Percentiles rank a stretch among this genome's conserved stretches.
Evolutionary conservation across 306 rosid species (phyloP).

Genomic region (Rosa lucieae): DNA sequence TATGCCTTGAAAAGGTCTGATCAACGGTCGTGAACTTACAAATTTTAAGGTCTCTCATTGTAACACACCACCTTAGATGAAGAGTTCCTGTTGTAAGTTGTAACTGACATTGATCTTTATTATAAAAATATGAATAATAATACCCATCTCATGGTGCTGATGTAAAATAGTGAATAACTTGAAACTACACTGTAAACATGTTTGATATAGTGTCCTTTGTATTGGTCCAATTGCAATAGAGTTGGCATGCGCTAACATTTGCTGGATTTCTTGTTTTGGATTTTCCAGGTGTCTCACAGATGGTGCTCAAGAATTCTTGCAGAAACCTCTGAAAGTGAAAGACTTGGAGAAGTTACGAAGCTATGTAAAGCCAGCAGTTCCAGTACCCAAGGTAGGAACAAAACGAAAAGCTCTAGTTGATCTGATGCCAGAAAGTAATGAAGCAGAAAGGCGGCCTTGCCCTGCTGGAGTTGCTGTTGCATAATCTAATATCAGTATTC

Average conservation of each 20-base stretch:
- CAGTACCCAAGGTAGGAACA: background rate
- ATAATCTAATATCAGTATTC: background rate
- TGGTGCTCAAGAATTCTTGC: constrained; percentile 15
- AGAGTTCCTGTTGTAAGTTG: background rate
- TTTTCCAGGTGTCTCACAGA: constrained; percentile 11
- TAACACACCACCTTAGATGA: background rate
- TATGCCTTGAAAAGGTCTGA: background rate
- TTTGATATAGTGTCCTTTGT: background rate
- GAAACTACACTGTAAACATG: background rate
- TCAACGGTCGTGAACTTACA: background rate
- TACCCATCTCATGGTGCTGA: background rate
- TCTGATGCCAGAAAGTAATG: constrained; percentile 7
- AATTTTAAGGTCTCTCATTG: background rate
- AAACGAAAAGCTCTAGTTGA: background rate
- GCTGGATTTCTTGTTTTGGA: background rate
- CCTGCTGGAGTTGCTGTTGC: constrained; percentile 12
- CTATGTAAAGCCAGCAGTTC: constrained; percentile 1
- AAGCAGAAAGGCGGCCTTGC: constrained; percentile 6
- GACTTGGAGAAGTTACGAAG: constrained; percentile 10
- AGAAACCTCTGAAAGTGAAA: constrained; percentile 16
- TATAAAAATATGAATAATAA: no score
- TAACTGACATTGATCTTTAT: background rate
- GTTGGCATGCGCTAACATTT: background rate
- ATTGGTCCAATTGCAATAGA: background rate
- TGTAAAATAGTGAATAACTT: background rate